These are phyloP conservation scores for Vanderwaltozyma verrucispora DNA, from an alignment of 805 yeast species.

Conservation along the genomic window DNA sequence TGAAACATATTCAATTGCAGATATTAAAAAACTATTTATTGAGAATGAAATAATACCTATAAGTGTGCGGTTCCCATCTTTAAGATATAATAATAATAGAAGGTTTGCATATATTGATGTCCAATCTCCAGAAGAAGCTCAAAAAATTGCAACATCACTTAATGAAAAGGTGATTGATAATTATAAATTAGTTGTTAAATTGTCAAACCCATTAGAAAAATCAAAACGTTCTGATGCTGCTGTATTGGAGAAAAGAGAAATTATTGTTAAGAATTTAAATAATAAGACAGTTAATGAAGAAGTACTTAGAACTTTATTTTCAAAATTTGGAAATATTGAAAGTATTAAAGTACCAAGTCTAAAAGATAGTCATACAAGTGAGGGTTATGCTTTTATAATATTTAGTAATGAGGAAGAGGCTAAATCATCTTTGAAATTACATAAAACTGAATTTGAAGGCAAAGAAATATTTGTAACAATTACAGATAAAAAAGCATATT, in stretches of 20 bases:
- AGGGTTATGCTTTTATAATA: conserved; percentile 59
- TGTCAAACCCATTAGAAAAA: conserved; percentile 48
- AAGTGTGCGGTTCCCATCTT: conserved; percentile 55
- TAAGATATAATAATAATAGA: conserved; percentile 42
- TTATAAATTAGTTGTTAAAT: conserved; percentile 41
- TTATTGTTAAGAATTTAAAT: conserved; percentile 45
- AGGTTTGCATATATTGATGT: conserved; percentile 70
- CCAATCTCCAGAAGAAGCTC: conserved; percentile 33
- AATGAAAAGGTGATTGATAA: conserved; percentile 33
- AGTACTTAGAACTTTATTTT: conserved; percentile 34
- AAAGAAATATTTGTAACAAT: conserved; percentile 39
- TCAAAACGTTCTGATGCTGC: conserved; percentile 35
- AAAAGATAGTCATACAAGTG: conserved; percentile 28
- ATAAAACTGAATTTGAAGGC: conserved; percentile 34
- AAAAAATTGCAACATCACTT: conserved; percentile 32
- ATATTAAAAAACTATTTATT: conserved; percentile 34
- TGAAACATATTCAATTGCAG: conserved; percentile 34
- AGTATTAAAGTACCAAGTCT: conserved; percentile 28
- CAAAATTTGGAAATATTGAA: conserved; percentile 43
- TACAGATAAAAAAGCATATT: conserved; percentile 34
- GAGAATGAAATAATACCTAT: conserved; percentile 32
- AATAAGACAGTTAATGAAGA: conserved; percentile 33
- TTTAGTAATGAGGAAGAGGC: conserved; percentile 39
- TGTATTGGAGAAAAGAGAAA: conserved; percentile 42
- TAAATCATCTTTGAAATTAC: conserved; percentile 33